Percentiles rank a stretch among this genome's conserved stretches.
phyloP scores from a whole-genome alignment of 2,329 filamentous ascomycete genomes.

The Hypocreales sp. region DNA sequence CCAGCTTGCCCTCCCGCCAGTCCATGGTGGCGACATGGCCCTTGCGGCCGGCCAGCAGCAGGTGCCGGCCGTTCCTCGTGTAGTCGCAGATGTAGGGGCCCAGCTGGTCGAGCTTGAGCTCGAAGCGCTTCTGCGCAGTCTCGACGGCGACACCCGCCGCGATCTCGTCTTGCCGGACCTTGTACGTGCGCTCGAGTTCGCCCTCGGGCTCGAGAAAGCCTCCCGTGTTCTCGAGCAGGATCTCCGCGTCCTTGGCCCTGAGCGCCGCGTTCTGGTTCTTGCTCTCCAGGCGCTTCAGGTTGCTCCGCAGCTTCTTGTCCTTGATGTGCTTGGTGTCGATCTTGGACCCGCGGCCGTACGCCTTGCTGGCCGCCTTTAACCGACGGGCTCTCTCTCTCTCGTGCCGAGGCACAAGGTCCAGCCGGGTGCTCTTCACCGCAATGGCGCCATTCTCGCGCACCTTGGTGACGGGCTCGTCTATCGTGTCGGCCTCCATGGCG shows the following conservation, averaged over 20 bases:
- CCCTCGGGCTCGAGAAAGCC: conserved; percentile 82
- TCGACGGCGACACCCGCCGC: conserved; percentile 57
- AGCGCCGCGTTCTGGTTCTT: conserved; percentile 72
- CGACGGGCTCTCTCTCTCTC: conserved; percentile 36
- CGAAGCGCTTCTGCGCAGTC: conserved; percentile 85
- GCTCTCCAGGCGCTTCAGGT: conserved; percentile 60
- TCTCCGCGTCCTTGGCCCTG: conserved; percentile 88
- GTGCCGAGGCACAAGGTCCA: conserved; percentile 33
- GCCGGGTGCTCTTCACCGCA: conserved; percentile 30
- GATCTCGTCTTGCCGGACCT: conserved; percentile 81
- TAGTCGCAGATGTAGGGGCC: conserved; percentile 87
- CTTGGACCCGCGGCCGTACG: conserved; percentile 71
- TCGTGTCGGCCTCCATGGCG: conserved; percentile 22
- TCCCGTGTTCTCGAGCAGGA: conserved; percentile 70
- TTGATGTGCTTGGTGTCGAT: conserved; percentile 59
- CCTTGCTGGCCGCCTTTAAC: conserved; percentile 48
- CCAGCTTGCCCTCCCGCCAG: conserved; percentile 82
- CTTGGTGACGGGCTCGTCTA: conserved; percentile 17
- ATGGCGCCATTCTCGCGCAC: conserved; percentile 37
- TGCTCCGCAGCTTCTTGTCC: conserved; percentile 80
- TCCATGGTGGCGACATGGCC: conserved; percentile 95
- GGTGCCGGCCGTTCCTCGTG: conserved; percentile 71
- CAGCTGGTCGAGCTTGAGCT: conserved; percentile 65
- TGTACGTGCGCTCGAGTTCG: conserved; percentile 84
- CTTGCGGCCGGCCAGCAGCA: conserved; percentile 77